Evolutionary conservation across 257 asterid species (phyloP), one percentile per base, ranked within the genome.

Genomic region (Solanum tarapatanum): DNA sequence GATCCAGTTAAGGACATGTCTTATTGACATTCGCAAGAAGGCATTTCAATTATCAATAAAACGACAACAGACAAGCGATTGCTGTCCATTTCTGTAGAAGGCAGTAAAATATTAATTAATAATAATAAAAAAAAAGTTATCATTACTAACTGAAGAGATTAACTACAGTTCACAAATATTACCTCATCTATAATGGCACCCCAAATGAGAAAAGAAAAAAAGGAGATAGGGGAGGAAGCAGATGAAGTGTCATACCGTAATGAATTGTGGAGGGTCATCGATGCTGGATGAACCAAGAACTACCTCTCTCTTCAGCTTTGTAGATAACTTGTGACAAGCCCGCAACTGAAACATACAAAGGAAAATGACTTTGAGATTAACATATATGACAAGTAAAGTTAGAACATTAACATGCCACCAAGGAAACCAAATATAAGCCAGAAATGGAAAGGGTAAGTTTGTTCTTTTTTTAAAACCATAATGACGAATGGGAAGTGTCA

Each of bases 221-320:
- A n/a, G 39, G 45, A 88, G 74, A 87, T 68, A 36, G 79, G 70
- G 48, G 69, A 68, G 41, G 85, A 89, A 91, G 39, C 64, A 87
- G 85, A 82, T 24, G 68, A 87, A 87, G 88, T 83, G 32, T 8
- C 87, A 68, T 93, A 97, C 99, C 94, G 99, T 97, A 79, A 97
- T 97, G 88, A 95, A 97, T 87, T 95, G 93, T 12, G 98, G 98
- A 85, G 99, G 99, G 84, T 96, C 99, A 89, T 97, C 99, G 66
- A 97, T 93, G 92, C 99, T 96, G 85, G 99, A 95, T 86, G 99
- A 97, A 37, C 99, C 99, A 41, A 97, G 91, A 91, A 97, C 90
- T 86, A 97, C 88, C 92, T 97, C 99, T 87, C 99, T 93, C 88
- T 93, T 92, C 90, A 95, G 93, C 91, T 96, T 97, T 51, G 96